Percentiles rank a stretch among this genome's conserved stretches.
Conservation (phyloP, 1,284 basidiomycete species). For the Baeospora myosura region DNA sequence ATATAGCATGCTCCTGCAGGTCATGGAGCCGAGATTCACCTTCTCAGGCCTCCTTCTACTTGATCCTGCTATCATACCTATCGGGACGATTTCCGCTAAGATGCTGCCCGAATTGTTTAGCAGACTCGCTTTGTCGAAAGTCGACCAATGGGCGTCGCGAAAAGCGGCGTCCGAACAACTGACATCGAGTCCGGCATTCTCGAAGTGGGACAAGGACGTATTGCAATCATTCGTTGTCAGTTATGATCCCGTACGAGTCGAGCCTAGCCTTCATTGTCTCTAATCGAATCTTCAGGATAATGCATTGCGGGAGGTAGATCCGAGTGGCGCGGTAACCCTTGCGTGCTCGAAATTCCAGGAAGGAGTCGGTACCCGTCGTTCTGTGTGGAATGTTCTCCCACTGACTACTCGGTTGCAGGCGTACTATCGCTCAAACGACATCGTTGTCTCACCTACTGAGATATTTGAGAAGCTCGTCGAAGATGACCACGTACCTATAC, state of each 20-base stretch:
- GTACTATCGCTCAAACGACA: conserved; percentile 12
- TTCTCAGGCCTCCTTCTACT: conserved; percentile 12
- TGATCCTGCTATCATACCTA: conserved; percentile 15
- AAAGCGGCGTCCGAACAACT: conserved; percentile 12
- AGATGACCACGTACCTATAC: conserved; percentile 12
- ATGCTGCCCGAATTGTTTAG: conserved; percentile 10
- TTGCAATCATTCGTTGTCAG: conserved; percentile 12
- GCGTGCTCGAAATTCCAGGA: conserved; percentile 14
- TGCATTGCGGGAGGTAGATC: conserved; percentile 9
- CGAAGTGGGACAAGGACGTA: conserved; percentile 11
- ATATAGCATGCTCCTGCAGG: conserved; percentile 12
- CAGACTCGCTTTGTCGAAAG: conserved; percentile 11
- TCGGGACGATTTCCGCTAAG: conserved; percentile 9
- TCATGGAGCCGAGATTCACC: conserved; percentile 3
- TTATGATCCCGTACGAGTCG: neutral
- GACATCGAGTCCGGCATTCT: conserved; percentile 10
- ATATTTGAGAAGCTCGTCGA: conserved; percentile 11
- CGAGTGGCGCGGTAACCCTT: conserved; percentile 10
- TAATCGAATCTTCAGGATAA: conserved; percentile 5
- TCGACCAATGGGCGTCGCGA: conserved; percentile 12
- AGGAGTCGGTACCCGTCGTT: no score
- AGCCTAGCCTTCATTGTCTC: no score
- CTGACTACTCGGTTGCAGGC: no score
- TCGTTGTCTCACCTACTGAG: conserved; percentile 11
- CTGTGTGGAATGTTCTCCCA: no score